Evolutionary conservation across 108 stramenopile genomes (phyloP).

Genomic region (Hondaea fermentalgiana): DNA sequence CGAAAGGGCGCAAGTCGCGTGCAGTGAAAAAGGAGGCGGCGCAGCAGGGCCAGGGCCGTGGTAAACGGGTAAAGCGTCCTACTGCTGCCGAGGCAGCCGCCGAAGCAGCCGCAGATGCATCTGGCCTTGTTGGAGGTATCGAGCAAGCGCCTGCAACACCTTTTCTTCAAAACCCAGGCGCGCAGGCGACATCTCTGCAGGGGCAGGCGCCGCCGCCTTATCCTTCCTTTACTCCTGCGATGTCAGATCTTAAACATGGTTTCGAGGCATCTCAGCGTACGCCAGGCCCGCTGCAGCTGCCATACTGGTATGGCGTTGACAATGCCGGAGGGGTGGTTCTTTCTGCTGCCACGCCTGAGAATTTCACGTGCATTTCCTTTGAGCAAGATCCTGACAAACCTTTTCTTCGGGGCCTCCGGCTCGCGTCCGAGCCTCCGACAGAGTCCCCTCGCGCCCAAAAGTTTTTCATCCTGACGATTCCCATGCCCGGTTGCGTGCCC

Average conservation of each 20-base stretch:
- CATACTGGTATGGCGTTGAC: constrained; percentile 8
- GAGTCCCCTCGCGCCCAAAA: neutral
- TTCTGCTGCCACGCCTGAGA: neutral
- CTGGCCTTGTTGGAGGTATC: no score
- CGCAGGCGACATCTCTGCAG: no score
- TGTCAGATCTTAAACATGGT: neutral
- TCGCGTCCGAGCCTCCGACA: neutral
- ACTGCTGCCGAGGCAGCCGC: no score
- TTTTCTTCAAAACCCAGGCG: no score
- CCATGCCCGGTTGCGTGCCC: neutral
- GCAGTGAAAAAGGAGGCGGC: neutral
- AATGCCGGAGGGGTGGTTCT: neutral
- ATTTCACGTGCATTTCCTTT: neutral
- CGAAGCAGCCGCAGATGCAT: no score
- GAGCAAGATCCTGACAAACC: neutral
- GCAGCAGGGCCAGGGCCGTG: neutral
- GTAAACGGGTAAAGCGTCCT: neutral
- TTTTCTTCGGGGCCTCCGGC: neutral
- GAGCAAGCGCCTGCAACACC: no score
- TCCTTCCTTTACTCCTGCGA: neutral
- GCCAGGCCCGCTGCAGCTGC: neutral
- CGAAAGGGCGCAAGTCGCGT: no score
- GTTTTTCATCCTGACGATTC: neutral
- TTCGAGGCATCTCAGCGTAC: neutral
- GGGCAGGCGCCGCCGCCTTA: no score